Percentiles rank a stretch among this genome's conserved stretches.
Conservation (phyloP, 768 basidiomycete species). For the Xerocomellus amylosporus region DNA sequence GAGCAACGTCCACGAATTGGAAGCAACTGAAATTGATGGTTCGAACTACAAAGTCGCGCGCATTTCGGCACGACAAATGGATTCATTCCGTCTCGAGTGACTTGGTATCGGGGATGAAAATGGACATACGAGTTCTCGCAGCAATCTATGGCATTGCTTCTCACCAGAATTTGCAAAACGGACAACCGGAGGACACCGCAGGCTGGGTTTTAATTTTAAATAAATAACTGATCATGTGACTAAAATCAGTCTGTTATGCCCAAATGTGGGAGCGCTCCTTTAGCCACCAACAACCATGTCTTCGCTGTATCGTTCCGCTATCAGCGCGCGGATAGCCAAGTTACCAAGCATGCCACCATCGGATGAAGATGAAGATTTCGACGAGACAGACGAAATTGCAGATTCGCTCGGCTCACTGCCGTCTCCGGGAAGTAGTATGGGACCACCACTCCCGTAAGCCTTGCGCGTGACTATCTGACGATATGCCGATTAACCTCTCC, state of each 20-base stretch:
- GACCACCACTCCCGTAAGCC: constrained; percentile 62
- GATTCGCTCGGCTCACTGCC: constrained; percentile 64
- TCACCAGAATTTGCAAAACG: too few species aligned
- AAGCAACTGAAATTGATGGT: too few species aligned
- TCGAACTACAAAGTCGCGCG: too few species aligned
- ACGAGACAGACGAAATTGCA: constrained; percentile 47
- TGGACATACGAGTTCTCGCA: not conserved
- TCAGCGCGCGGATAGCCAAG: constrained; percentile 71
- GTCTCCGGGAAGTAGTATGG: constrained; percentile 45
- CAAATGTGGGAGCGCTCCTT: not conserved
- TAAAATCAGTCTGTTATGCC: not conserved
- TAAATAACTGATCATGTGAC: constrained; percentile 6
- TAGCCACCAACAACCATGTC: constrained; percentile 46
- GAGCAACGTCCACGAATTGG: too few species aligned
- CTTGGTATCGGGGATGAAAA: too few species aligned
- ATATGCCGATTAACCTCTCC: constrained; percentile 16
- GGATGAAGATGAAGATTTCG: constrained; percentile 39
- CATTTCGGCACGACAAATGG: too few species aligned
- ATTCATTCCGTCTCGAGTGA: too few species aligned
- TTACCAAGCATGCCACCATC: constrained; percentile 56
- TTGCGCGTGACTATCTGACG: not conserved
- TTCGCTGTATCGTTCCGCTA: constrained; percentile 70
- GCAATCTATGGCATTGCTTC: too few species aligned
- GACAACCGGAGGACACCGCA: too few species aligned
- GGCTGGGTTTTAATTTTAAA: too few species aligned